phyloP scores from a whole-genome alignment of 148 eudicot genomes.

The Heliosperma pusillum region DNA sequence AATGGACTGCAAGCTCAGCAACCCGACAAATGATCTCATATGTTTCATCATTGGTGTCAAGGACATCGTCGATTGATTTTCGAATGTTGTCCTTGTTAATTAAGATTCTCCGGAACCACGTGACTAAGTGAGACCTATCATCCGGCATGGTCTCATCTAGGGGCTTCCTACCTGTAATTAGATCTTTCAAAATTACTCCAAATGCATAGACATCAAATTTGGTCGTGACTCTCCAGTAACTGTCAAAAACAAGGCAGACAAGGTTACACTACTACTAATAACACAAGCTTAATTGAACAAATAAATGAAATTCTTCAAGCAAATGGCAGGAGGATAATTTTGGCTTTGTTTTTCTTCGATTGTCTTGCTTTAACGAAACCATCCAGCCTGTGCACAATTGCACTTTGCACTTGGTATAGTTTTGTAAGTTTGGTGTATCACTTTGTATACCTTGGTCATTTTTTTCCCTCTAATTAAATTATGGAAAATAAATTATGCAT shows the following conservation, averaged over 20 bases:
- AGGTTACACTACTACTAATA: not conserved
- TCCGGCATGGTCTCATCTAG: constrained; percentile 59
- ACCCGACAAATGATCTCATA: constrained; percentile 30
- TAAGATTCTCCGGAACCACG: constrained; percentile 64
- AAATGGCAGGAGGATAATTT: not conserved
- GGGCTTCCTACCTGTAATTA: constrained; percentile 65
- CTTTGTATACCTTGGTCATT: not conserved
- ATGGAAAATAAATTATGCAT: not conserved
- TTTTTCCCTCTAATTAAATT: not conserved
- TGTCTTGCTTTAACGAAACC: not conserved
- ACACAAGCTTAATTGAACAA: not conserved
- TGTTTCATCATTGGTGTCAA: constrained; percentile 46
- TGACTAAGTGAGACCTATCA: constrained; percentile 53
- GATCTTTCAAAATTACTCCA: constrained; percentile 70
- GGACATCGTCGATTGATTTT: constrained; percentile 44
- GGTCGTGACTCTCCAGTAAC: constrained; percentile 68
- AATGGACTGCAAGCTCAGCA: constrained; percentile 34
- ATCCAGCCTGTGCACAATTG: not conserved
- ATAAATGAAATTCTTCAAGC: not conserved
- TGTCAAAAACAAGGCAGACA: constrained; percentile 20
- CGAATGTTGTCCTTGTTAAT: constrained; percentile 51
- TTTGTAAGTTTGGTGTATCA: not conserved
- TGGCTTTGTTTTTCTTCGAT: not conserved
- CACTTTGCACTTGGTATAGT: not conserved
- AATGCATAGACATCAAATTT: constrained; percentile 71